Evolutionary conservation across 2,329 filamentous ascomycete species (phyloP).

Genomic region (Verticillium alfalfae): DNA sequence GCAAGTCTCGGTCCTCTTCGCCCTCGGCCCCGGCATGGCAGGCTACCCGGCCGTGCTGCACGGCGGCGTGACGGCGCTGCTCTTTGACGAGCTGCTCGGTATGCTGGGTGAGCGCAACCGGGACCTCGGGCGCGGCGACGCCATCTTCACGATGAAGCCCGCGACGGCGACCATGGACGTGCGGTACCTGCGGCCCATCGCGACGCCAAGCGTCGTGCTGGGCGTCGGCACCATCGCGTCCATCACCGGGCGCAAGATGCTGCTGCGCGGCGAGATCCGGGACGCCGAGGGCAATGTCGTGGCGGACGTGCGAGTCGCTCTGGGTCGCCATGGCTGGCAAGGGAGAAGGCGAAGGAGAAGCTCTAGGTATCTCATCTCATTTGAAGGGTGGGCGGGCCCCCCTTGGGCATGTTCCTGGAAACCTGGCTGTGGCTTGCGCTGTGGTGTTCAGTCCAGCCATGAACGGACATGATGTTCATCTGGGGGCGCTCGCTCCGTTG

Average conservation of each 20-base stretch:
- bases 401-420: no score
- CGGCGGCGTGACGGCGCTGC: constrained; percentile 26
- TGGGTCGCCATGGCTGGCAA: constrained; percentile 5
- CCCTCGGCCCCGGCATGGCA: constrained; percentile 24
- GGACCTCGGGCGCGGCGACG: constrained; percentile 21
- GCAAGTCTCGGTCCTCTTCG: constrained; percentile 22
- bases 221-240: constrained; percentile 24
- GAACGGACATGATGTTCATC: no score
- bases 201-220: constrained; percentile 20
- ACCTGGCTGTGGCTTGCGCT: no score
- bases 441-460: no score
- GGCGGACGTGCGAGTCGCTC: constrained; percentile 15
- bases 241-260: constrained; percentile 25
- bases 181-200: constrained; percentile 24
- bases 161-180: constrained; percentile 29
- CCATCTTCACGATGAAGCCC: constrained; percentile 18
- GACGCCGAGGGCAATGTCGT: constrained; percentile 21
- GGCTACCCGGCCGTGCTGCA: constrained; percentile 26
- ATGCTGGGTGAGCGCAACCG: constrained; percentile 28
- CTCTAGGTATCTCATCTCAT: not conserved
- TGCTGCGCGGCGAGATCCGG: constrained; percentile 20
- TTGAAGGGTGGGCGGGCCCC: no score
- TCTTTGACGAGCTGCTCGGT: constrained; percentile 31
- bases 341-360: constrained; percentile 1
- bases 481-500: not conserved